Evolutionary conservation across 805 yeast species (phyloP).

Genomic region (Cyberlindnera subsufficiens): DNA sequence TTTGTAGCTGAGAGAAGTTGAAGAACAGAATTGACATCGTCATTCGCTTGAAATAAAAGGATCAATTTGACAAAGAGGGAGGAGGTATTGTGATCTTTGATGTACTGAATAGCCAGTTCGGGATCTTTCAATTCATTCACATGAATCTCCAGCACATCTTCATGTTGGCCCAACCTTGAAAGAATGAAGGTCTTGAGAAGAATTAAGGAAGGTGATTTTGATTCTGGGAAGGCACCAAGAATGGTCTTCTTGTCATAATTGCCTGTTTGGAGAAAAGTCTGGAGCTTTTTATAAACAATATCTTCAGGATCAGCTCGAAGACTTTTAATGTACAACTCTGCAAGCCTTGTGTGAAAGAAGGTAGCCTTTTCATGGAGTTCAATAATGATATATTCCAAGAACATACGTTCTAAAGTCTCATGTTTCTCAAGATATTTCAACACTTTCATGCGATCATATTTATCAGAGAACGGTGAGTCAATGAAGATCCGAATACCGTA

Average conservation of each 20-base stretch:
- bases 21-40: constrained; percentile 29
- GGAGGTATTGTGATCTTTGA: constrained; percentile 30
- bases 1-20: constrained; percentile 33
- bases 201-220: constrained; percentile 9
- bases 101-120: constrained; percentile 46
- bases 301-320: constrained; percentile 14
- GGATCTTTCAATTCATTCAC: constrained; percentile 53
- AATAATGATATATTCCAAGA: constrained; percentile 46
- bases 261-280: constrained; percentile 28
- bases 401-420: constrained; percentile 33
- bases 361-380: constrained; percentile 32
- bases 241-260: constrained; percentile 23
- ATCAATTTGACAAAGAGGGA: constrained; percentile 33
- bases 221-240: constrained; percentile 23
- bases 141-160: constrained; percentile 55
- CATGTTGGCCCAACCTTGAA: constrained; percentile 53
- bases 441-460: constrained; percentile 48
- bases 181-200: constrained; percentile 53
- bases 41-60: constrained; percentile 30
- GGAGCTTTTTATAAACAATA: constrained; percentile 28
- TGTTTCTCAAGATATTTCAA: constrained; percentile 41
- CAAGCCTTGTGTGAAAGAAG: constrained; percentile 37
- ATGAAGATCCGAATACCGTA: constrained; percentile 51
- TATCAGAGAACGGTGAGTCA: constrained; percentile 54
- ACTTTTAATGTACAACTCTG: constrained; percentile 36